Base-by-base conservation (phyloP, 2,329 filamentous ascomycete species). In the Neofusicoccum umdonicola region DNA sequence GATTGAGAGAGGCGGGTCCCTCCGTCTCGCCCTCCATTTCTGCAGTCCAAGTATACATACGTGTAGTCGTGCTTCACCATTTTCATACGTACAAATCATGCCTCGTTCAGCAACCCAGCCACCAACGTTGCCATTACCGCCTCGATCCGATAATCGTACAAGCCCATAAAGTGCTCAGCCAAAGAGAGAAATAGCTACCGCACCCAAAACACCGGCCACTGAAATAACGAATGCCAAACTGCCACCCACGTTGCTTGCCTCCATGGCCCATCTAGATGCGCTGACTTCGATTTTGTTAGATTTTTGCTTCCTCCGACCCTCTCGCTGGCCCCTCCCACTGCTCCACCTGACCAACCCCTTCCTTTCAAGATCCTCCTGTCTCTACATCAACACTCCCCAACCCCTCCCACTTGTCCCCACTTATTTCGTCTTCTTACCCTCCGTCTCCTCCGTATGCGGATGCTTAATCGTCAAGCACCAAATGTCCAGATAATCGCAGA, bases 381-480 rank as follows among this genome's bases (percentile, higher is more conserved):
- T 12, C 45, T 11, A 2, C 22, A 12, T 7, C 45, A 31, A 27
- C 17, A 1, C 7, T 5, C 42, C 42, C 4, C 42, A n/a, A 9
- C 15, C n/a, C 5, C 13, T 19, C 5, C 17, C 42, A 45, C 15
- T 8, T n/a, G 11, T 12, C 9, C 8, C 41, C 54, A 9, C 13
- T 19, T 17, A 31, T 35, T 37, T 45, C 15, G 15, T 37, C 48
- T 63, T 47, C 31, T 44, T 54, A 11, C 27, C 34, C 42, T 45
- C 35, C 65, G 65, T 70, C 50, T 73, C 76, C 64, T 82, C 81
- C 41, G 81, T 74, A 66, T 83, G 83, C 0, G 87, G 87, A 72
- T 98, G 89, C 85, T 99, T 99, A 81, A 99, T 99, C 1, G 91
- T 96, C 76, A 99, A 82, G 76, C 95, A 99, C 92, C 93, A 98